Evolutionary conservation across 257 asterid genomes (phyloP).

Genomic region (Jaltomata sinuosa): DNA sequence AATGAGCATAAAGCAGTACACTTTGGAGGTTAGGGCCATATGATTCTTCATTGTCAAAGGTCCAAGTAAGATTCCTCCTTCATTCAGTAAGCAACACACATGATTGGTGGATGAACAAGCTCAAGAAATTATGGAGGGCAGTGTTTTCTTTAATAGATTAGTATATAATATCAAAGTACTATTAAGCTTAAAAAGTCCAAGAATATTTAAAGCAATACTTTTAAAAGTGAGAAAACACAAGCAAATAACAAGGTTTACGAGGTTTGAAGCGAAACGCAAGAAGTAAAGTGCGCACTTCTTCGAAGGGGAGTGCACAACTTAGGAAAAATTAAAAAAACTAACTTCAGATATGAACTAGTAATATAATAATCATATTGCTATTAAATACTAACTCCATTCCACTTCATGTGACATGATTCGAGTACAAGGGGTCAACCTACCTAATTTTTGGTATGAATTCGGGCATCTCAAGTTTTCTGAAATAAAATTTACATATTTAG

Average conservation of each 20-base stretch:
- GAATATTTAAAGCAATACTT: neutral
- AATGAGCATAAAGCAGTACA: neutral
- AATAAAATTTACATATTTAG: no score
- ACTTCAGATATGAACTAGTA: neutral
- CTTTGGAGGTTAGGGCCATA: neutral
- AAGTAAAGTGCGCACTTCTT: neutral
- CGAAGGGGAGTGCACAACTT: neutral
- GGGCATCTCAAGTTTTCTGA: no score
- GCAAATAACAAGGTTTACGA: no score
- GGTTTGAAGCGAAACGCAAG: neutral
- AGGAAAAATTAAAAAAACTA: no score
- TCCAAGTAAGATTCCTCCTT: neutral
- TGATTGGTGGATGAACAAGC: neutral
- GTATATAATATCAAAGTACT: neutral
- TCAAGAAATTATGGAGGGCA: neutral
- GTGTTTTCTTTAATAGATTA: neutral
- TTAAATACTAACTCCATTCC: no score
- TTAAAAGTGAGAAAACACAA: neutral
- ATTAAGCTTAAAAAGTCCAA: neutral
- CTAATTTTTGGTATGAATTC: no score
- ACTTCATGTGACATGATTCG: no score
- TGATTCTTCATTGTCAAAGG: neutral
- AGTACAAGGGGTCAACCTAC: no score
- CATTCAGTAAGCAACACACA: neutral
- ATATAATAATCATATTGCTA: neutral